Base-by-base conservation (phyloP, 495 filamentous ascomycete species). In the Aspergillus affinis region DNA sequence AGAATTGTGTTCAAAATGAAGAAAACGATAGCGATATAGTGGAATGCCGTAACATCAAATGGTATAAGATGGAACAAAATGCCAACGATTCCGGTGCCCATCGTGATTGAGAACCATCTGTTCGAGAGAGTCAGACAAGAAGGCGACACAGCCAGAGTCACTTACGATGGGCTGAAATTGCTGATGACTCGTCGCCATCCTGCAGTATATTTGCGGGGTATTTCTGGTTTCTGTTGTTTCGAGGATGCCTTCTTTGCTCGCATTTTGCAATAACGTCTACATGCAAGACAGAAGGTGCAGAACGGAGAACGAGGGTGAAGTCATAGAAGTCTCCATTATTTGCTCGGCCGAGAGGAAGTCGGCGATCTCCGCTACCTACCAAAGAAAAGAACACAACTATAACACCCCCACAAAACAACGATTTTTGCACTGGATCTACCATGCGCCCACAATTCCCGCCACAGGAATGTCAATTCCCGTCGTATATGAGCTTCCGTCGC, bases 41-140 rank as follows among this genome's bases (percentile, higher is more conserved):
- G 57, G 0, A 82, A 67, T n/a, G 68, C 77, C 15, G 54, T 47
- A 21, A 61, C 66, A n/a, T 72, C 53, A 54, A 76, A 78, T 3
- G 80, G 75, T 18, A 82, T 55, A 0, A 71, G 63, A 51, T 71
- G 67, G 23, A 83, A 67, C 13, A 82, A 57, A n/a, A 81, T 75
- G 0, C 76, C 73, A 3, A 78, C 73, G 32, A 82, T 75, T 3
- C 80, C 80, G 0, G 80, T 83, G 17, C 80, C 75, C 80, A 83
- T 82, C 8, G 73, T 82, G 7, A 73, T 68, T 6, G 73, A 65
- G 61, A 80, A 82, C 79, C 77, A 79, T 63, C 72, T 75, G 8
- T 13, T 41, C 12, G 1, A 32, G 36, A 41, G 12, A 41, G 36
- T 41, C 15, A 17, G 61, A 29, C 2, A n/a, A 2, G 30, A 20